phyloP scores from a whole-genome alignment of 805 yeast genomes.

The Metschnikowia koreensis region DNA sequence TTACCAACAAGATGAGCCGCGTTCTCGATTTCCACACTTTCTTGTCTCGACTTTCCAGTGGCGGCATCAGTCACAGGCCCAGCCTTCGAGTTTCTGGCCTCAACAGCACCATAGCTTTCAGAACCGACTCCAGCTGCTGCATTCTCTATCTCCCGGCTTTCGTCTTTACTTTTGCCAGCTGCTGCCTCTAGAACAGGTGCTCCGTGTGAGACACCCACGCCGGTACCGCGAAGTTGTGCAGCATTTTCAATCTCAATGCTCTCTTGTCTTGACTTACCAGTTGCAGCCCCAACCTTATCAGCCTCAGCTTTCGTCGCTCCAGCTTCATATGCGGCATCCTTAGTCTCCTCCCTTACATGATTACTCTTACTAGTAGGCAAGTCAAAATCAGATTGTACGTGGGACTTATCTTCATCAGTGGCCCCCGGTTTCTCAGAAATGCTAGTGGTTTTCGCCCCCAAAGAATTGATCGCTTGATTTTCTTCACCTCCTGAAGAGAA shows the following conservation, averaged over 20 bases:
- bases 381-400: no score
- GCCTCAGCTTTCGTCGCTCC: no score
- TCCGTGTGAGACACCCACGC: neutral
- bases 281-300: neutral
- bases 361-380: no score
- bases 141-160: conserved; percentile 4
- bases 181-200: conserved; percentile 1
- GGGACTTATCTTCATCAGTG: no score
- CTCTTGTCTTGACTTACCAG: conserved; percentile 2
- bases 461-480: conserved; percentile 18
- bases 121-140: neutral
- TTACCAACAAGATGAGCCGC: conserved; percentile 1
- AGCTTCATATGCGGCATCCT: conserved; percentile 19
- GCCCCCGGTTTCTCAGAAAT: no score
- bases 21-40: conserved; percentile 17
- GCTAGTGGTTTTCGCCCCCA: no score
- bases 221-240: neutral
- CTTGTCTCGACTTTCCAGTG: conserved; percentile 1
- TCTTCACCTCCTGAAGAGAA: no score
- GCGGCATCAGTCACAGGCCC: conserved; percentile 1
- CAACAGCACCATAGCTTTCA: neutral
- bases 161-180: conserved; percentile 1
- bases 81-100: neutral
- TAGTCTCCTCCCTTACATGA: no score
- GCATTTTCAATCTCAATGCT: neutral